Conservation (phyloP, 2,329 filamentous ascomycete genomes). For the Penicillium janthinellum region DNA sequence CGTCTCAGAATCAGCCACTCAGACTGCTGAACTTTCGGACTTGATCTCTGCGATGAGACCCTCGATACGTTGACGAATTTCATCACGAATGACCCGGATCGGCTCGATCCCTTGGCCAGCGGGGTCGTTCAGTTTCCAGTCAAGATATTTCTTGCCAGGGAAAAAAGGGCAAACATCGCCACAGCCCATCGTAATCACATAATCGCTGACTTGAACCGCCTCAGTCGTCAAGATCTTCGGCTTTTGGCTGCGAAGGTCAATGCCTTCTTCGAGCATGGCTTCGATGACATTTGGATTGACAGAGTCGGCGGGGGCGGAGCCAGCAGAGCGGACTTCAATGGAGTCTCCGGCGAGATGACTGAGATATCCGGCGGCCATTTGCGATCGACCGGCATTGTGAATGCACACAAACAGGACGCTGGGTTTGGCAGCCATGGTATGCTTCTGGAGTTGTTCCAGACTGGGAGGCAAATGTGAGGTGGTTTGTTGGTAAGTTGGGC, state of each 20-base stretch:
- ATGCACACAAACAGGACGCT: constrained; percentile 33
- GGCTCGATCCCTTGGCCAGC: constrained; percentile 28
- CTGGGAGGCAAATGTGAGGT: constrained; percentile 1
- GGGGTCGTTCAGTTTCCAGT: constrained; percentile 31
- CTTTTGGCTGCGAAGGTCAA: constrained; percentile 26
- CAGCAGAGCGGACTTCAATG: constrained; percentile 30
- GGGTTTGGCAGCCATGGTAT: constrained; percentile 21
- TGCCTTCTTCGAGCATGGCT: constrained; percentile 32
- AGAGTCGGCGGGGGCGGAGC: constrained; percentile 29
- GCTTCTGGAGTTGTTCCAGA: constrained; percentile 2
- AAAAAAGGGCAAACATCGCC: constrained; percentile 31
- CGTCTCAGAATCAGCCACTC: neutral
- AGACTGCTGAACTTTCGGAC: neutral
- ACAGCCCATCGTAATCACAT: constrained; percentile 34
- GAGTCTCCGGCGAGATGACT: constrained; percentile 20
- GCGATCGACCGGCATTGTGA: constrained; percentile 33
- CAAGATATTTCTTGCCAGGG: constrained; percentile 30
- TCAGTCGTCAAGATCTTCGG: constrained; percentile 29
- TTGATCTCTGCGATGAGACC: constrained; percentile 19
- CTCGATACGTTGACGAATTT: constrained; percentile 27
- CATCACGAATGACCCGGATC: constrained; percentile 25
- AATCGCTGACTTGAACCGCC: constrained; percentile 27
- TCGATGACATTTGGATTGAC: constrained; percentile 28
- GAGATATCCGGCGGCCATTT: constrained; percentile 31
- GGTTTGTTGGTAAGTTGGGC: constrained; percentile 6